Base-by-base conservation (phyloP, 2,329 filamentous ascomycete species). In the Diatrype stigma region DNA sequence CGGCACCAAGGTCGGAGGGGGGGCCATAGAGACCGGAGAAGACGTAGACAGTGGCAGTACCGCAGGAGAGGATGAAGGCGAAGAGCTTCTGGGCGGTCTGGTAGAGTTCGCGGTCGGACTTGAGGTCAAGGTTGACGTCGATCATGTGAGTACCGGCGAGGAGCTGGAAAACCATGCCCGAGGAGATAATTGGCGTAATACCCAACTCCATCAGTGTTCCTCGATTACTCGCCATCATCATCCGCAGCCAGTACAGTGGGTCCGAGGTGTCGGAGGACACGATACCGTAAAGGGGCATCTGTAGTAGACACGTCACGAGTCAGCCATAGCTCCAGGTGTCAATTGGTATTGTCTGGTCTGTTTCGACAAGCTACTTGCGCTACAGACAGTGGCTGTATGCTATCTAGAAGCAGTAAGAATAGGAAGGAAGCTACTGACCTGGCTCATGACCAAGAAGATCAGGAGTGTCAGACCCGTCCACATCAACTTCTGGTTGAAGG, bases 121-220 rank as follows among this genome's bases (percentile, higher is more conserved):
- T 99, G 75, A 97, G 87, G 82, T 99, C 94, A 67, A 99, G 89
- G 84, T 99, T 97, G 81, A 99, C 93, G 73, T 99, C 94, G 76
- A 99, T 97, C 79, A 97, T 88, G 83, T 99, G 94, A 73, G 94
- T 99, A 70, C 94, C 94, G 69, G 94, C 94, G 61, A 99, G 89
- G 68, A 99, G 92, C 86, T 99, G 94, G 85, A 99, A 99, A 68
- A 99, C 91, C 94, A 99, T 99, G 76, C 94, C 94, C 35, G 94
- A 97, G 54, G 94, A 96, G 77, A 99, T 97, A 75, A 99, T 99
- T 65, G 95, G 95, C 22, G 94, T 96, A 65, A 97, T 94, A 79
- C 92, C 91, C 78, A 96, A 70, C 70, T 96, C 92, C 92, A 96
- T 96, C 72, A 96, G 73, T 23, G 92, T 96, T 74, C 92, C 92